Evolutionary conservation across 1,139 yeast genomes (phyloP).

Genomic region (Nakaseomyces delphensis): DNA sequence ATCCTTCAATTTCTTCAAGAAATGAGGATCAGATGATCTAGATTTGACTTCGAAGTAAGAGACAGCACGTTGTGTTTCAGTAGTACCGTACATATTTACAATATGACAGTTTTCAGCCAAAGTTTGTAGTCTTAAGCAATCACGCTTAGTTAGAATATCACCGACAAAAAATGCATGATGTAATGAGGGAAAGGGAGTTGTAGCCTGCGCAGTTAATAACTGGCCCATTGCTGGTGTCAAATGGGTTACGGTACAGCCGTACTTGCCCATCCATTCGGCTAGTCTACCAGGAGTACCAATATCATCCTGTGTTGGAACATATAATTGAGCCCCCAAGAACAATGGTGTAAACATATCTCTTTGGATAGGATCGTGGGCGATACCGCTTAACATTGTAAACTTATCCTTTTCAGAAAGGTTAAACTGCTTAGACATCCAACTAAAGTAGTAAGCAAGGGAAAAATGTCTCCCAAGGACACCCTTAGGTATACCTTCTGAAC

Average conservation of each 20-base stretch:
- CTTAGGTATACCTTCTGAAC: slow-evolving; percentile 96
- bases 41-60: slow-evolving; percentile 86
- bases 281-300: slow-evolving; percentile 96
- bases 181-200: slow-evolving; percentile 74
- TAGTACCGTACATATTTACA: slow-evolving; percentile 98
- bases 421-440: slow-evolving; percentile 93
- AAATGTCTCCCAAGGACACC: slow-evolving; percentile 98
- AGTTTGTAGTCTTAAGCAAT: slow-evolving; percentile 84
- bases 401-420: slow-evolving; percentile 69
- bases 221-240: slow-evolving; percentile 99
- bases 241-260: slow-evolving; percentile 93
- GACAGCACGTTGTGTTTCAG: slow-evolving; percentile 97
- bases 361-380: slow-evolving; percentile 98
- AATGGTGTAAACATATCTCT: slow-evolving; percentile 98
- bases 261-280: slow-evolving; percentile 93
- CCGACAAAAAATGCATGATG: slow-evolving; percentile 99
- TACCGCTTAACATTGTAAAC: slow-evolving; percentile 96
- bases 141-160: slow-evolving; percentile 93
- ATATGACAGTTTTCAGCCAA: slow-evolving; percentile 83
- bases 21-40: slow-evolving; percentile 56
- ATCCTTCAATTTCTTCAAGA: slow-evolving; percentile 79
- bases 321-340: slow-evolving; percentile 84
- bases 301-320: slow-evolving; percentile 93
- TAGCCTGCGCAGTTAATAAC: slow-evolving; percentile 87
- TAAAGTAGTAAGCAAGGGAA: slow-evolving; percentile 92